Conservation (phyloP, 495 filamentous ascomycete genomes). For the Penicillium canescens region DNA sequence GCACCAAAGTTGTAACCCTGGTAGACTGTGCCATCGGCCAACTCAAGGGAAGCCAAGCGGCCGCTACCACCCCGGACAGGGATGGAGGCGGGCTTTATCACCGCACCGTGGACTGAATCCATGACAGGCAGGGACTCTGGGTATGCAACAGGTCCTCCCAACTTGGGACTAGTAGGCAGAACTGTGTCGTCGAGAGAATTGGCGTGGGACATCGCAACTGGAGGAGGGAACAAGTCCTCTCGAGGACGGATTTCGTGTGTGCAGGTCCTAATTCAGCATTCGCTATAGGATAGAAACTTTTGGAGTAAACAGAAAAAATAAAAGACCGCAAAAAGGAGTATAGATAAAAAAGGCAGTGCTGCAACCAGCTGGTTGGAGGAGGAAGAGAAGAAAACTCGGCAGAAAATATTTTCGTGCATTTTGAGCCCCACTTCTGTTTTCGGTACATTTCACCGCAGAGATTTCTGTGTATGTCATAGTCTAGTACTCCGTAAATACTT, state of each 20-base stretch:
- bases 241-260: conserved; percentile 38
- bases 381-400: conserved; percentile 5
- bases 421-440: conserved; percentile 8
- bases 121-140: conserved; percentile 36
- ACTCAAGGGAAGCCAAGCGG: conserved; percentile 74
- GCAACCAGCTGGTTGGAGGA: conserved; percentile 10
- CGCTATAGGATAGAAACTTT: conserved; percentile 31
- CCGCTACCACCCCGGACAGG: conserved; percentile 49
- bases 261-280: conserved; percentile 46
- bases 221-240: conserved; percentile 45
- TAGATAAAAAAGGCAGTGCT: conserved; percentile 1
- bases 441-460: conserved; percentile 11
- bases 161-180: conserved; percentile 36
- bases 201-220: conserved; percentile 33
- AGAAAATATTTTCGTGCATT: conserved; percentile 13
- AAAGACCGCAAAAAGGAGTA: conserved; percentile 1
- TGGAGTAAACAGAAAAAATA: background rate
- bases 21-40: conserved; percentile 85
- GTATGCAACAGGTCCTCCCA: conserved; percentile 38
- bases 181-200: conserved; percentile 33
- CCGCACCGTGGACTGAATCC: conserved; percentile 32
- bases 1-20: conserved; percentile 95
- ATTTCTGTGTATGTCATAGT: background rate
- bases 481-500: too few relatives aligned
- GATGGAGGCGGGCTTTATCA: conserved; percentile 53